Conservation (phyloP, 164 flowering plant genomes). For the Akebia trifoliata region DNA sequence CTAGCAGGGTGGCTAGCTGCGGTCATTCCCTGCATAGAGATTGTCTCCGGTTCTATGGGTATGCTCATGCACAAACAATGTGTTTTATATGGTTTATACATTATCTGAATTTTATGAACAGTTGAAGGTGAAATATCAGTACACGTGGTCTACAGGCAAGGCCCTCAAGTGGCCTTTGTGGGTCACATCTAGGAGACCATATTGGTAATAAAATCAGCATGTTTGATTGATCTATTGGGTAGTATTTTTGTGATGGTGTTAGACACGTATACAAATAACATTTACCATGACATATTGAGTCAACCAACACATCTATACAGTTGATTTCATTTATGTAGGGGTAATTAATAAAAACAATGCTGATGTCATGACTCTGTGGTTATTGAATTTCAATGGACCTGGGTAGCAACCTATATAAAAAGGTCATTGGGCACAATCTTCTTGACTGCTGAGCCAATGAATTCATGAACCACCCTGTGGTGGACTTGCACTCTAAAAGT, state of each 20-base stretch:
- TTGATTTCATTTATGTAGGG: not conserved
- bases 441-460: no score
- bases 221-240: not conserved
- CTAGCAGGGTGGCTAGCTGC: constrained; percentile 97
- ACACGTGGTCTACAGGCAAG: not conserved
- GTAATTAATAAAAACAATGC: not conserved
- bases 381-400: not conserved
- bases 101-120: not conserved
- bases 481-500: not conserved
- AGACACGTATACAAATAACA: no score
- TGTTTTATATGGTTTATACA: not conserved
- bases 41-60: constrained; percentile 99
- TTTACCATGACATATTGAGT: not conserved
- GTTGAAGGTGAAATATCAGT: not conserved
- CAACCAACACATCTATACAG: not conserved
- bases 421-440: no score
- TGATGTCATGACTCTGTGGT: not conserved
- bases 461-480: no score
- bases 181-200: not conserved
- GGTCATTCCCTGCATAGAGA: constrained; percentile 98
- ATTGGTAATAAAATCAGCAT: not conserved
- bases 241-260: no score
- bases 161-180: not conserved
- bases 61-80: constrained; percentile 11
- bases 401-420: no score